Evolutionary conservation across 176 grass and related monocot genomes (phyloP), one percentile per base, ranked within the genome.

Genomic region (Chrysopogon serrulatus): DNA sequence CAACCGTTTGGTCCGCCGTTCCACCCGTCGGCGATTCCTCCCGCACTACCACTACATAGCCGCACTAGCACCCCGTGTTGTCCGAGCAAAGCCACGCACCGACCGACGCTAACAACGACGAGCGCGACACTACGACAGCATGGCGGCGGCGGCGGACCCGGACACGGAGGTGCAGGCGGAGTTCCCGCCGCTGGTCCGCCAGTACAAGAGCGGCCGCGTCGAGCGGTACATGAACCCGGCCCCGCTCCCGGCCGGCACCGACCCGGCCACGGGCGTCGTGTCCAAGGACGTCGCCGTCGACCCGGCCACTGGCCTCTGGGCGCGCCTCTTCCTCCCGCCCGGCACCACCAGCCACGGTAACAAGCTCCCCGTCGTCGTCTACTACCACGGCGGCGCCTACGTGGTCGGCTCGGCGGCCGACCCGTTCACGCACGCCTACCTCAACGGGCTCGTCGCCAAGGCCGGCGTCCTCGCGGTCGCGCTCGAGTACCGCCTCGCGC

Each of bases 401-500:
- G 77, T 94, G 39, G 23, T 94, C 69, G 92, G 92, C n/a, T 94
- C 92, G 5, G 92, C 89, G 4, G 82, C 89, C 12, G 89, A 94
- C 68, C 92, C 92, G 8, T 89, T 86, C 68, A 94, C 89, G 35
- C 86, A 91, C 44, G 5, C 1, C 35, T 82, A 84, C 83, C 69
- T 94, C n/a, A 94, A 88, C 68, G 56, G 44, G 59, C 84, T 94
- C 26, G 88, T 81, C 51, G 82, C 86, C 2, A 89, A 88, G 16
- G 78, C 84, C 4, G 78, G 84, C 33, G 48, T 94, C 32, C 32
- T 98, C 31, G 88, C 90, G 0, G 88, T 94, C 18, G 54, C 95
- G 17, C 49, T 88, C 16, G 90, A 97, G 85, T 98, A 95, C 89
- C 95, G 92, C 68, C 91, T 95, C 66, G 91, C 89, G 18, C 92